Evolutionary conservation across 805 yeast species (phyloP), one percentile per base, ranked within the genome.

Genomic region (Dipodascopsis tothii): DNA sequence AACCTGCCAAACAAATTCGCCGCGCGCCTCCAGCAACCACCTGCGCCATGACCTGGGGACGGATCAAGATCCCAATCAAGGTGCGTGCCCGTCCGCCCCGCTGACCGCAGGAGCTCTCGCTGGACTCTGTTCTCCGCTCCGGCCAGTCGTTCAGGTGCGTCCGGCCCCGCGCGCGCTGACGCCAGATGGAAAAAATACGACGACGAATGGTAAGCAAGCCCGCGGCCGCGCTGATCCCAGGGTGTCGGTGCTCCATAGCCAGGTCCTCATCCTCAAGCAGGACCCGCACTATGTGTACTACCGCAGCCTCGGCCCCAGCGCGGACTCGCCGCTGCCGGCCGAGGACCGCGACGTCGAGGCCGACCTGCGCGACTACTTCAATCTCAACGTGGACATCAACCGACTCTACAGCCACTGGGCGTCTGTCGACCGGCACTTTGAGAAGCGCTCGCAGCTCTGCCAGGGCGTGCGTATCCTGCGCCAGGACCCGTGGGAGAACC

Each of bases 401-500:
- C 62, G 66, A 0, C 66, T 88, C 7, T 81, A 82, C 57, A 46
- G 56, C 1, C 67, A 72, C 17, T 88, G 97, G 96, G 52, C 70
- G 2, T 44, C 50, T 0, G 70, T 63, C 17, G 94, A 86, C 59
- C 39, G 67, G 17, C 62, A 67, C 18, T 81, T 78, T 56, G 60
- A 60, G 37, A 63, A 60, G 60, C 50, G 11, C 59, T 59, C 35
- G 33, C 43, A 2, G 40, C 39, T 28, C 11, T 77, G 77, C 43
- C 68, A 68, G 3, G 97, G 96, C 0, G 78, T 90, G 17, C 67
- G 98, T 23, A 85, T 90, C 50, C 70, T 92, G 21, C 71, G 88
- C 30, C 97, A 92, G 61, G 96, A 90, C 52, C 97, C 98, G 0
- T 92, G 97, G 97, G 98, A 92, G 55, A 86, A 90, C 35, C 67